Evolutionary conservation across 257 asterid species (phyloP).

Genomic region (Solanum habrochaites): DNA sequence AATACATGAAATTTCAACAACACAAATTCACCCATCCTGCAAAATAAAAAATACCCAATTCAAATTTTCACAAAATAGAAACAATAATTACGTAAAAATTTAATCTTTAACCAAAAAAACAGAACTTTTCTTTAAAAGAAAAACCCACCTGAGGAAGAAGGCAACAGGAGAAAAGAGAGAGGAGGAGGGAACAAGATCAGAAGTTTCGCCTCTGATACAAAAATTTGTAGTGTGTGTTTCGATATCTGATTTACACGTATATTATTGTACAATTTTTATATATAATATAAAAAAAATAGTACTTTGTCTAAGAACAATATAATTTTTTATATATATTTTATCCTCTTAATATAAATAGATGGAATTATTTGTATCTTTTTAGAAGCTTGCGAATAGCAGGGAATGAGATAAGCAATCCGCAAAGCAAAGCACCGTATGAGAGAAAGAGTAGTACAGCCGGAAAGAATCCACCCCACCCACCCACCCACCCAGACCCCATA

Average conservation of each 20-base stretch:
- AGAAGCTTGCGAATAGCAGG: not conserved
- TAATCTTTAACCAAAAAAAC: not conserved
- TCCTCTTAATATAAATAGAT: not conserved
- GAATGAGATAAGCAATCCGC: conserved; percentile 7
- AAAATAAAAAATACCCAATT: not conserved
- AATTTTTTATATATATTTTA: not conserved
- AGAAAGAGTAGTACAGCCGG: conserved; percentile 47
- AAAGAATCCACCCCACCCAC: conserved; percentile 39
- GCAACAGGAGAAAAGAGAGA: not conserved
- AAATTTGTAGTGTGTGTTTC: conserved; percentile 3
- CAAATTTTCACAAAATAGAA: not conserved
- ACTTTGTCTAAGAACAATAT: not conserved
- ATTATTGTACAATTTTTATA: not conserved
- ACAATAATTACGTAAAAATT: not conserved
- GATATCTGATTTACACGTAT: not conserved
- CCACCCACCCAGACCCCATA: not conserved
- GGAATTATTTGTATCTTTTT: not conserved
- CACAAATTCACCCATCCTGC: not conserved
- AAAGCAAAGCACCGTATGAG: conserved; percentile 28
- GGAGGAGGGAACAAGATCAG: conserved; percentile 22
- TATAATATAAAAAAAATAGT: not conserved
- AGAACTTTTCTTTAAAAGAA: not conserved
- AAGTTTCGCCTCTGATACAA: conserved; percentile 10
- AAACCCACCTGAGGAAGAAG: not conserved
- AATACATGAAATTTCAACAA: not conserved